Evolutionary conservation across 2,329 filamentous ascomycete species (phyloP), one percentile per base, ranked within the genome.

Genomic region (Fonsecaea pugnacius): DNA sequence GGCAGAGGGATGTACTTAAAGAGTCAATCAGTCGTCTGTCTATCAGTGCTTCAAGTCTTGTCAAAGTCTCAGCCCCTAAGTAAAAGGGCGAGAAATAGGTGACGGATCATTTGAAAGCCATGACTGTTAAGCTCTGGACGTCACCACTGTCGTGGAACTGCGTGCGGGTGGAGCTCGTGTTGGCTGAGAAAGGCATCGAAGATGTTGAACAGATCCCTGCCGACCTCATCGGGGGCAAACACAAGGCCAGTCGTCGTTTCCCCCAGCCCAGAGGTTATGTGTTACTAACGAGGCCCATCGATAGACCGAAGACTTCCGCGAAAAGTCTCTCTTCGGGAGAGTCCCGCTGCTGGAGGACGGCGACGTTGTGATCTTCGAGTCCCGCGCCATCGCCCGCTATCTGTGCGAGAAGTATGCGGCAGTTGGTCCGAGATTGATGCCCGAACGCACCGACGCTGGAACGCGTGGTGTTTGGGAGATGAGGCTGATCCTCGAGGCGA

Each of bases 261-360:
- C 18, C 14, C 8, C 21, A 48, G 14, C 10, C 4, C 9, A 5
- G 14, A 5, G 8, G 10, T 9, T 1, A 9, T 12, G 43, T 3
- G 43, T 48, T 48, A 10, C 43, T 48, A 14, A 48, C 21, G 27
- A 48, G 40, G 9, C 4, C 7, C 3, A 6, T 48, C 27, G 16
- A 48, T 51, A 46, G 51, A 56, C 36, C 24, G 27, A 35, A 33
- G 60, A 51, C 9, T 62, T 62, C 32, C 33, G 38, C 10, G 60
- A 51, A 6, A 62, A 62, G 52, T 62, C 60, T 40, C n/a, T 62
- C 9, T 62, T 56, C 32, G 60, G 60, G 51, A 43, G 52, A 16
- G 60, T 57, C 14, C 60, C 60, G n/a, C 52, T 62, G 40, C 12
- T 62, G 5, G 60, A 62, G 30, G 52, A 36, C 32, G 52, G 32